Evolutionary conservation across 805 yeast species (phyloP), one percentile per base, ranked within the genome.

Genomic region (Crinitomyces ghanaensis): DNA sequence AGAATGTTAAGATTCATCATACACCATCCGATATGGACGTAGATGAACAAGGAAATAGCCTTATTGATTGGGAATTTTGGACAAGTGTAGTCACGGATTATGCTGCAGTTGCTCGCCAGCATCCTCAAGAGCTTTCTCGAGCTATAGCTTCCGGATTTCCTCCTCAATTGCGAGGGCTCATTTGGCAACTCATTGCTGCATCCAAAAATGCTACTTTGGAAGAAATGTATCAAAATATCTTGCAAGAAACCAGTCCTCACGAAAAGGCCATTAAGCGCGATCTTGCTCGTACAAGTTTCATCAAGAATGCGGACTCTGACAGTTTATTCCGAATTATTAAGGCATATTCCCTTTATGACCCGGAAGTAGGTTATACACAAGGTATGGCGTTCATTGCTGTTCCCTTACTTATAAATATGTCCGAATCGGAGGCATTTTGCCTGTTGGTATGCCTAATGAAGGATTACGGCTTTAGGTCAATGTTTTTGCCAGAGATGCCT

Each of bases 331-430:
- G 75, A 36, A 76, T 91, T 19, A 69, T 91, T 41, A 81, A 80
- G 49, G 86, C 85, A 0, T 91, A 88, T 59, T 74, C 91, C 15
- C 59, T 83, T 30, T 78, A 72, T 53, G 97, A 91, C 54, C 74
- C 80, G 1, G 96, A 86, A 33, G 95, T 91, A 32, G 98, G 98
- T 0, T 91, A 91, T 50, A 91, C 96, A 2, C 98, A 91, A 57
- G 97, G 98, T 5, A 85, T 91, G 95, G 93, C 93, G 1, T 91
- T 91, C 50, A 72, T 91, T 28, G 72, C 82, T 0, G 84, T 84
- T 4, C 96, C 98, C 2, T 57, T 91, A 30, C 61, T 85, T 28
- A 65, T 86, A 62, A 82, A 82, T 45, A 70, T 84, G 75, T 67
- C 52, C 5, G 95, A 86, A 43, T 66, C 77, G 29, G 96, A 88